These are phyloP conservation scores for Fragilariopsis cylindrus DNA, from an alignment of 108 stramenopile species.

Conservation along the genomic window DNA sequence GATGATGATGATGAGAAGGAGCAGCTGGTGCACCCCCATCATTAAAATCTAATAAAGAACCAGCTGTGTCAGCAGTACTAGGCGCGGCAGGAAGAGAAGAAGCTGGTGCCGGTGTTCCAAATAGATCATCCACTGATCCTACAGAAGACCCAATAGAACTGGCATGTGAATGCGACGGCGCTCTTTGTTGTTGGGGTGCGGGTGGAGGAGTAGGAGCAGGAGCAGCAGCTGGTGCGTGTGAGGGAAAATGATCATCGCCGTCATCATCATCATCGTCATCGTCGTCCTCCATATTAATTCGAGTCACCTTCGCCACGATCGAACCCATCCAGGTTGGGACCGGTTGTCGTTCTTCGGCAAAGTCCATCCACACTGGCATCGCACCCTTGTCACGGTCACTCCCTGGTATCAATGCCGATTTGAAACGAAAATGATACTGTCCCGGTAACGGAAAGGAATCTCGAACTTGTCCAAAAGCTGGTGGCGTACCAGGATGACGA, in stretches of 20 bases:
- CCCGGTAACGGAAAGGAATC: constrained; percentile 92
- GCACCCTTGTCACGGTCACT: constrained; percentile 78
- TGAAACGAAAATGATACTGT: constrained; percentile 96
- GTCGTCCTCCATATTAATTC: constrained; percentile 67
- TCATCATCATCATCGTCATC: constrained; percentile 72
- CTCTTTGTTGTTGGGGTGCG: background rate
- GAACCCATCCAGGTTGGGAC: constrained; percentile 75
- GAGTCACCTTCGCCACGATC: constrained; percentile 81
- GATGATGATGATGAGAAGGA: background rate
- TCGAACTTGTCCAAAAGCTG: constrained; percentile 78
- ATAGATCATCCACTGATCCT: constrained; percentile 35
- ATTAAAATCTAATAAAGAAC: constrained; percentile 54
- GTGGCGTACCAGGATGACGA: constrained; percentile 68
- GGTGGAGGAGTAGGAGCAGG: constrained; percentile 21
- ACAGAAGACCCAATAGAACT: constrained; percentile 20
- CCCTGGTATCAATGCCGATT: constrained; percentile 82
- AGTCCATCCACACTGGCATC: constrained; percentile 90
- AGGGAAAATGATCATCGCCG: constrained; percentile 21
- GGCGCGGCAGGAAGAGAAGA: constrained; percentile 34
- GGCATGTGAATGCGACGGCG: background rate
- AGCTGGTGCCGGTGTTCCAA: constrained; percentile 15
- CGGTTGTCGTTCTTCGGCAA: constrained; percentile 66
- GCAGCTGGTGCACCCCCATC: background rate
- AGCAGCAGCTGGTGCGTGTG: constrained; percentile 19
- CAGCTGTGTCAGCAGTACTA: constrained; percentile 11